These are phyloP conservation scores for Eucalyptus cloeziana DNA, from an alignment of 345 rosid species.

Conservation along the genomic window DNA sequence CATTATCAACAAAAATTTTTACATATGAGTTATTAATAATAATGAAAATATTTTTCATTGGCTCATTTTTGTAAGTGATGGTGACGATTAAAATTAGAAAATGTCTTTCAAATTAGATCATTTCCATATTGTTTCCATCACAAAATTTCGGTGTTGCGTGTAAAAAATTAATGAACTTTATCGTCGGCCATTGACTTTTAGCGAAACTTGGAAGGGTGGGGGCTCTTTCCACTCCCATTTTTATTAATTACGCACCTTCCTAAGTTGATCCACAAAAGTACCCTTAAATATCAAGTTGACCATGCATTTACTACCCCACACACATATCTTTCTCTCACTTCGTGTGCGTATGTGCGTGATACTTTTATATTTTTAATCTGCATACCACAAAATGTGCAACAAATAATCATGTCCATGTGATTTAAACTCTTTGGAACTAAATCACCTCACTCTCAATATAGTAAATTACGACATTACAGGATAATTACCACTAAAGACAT, in stretches of 20 bases:
- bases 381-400: no score
- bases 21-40: not conserved
- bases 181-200: not conserved
- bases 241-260: not conserved
- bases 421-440: not conserved
- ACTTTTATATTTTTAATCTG: no score
- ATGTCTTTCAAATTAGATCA: not conserved
- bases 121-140: not conserved
- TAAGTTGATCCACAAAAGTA: not conserved
- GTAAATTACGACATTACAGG: not conserved
- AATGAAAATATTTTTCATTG: not conserved
- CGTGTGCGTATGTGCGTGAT: no score
- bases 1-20: not conserved
- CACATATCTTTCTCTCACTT: no score
- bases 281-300: no score
- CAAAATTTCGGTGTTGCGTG: not conserved
- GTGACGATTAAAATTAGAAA: not conserved
- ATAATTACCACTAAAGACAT: not conserved
- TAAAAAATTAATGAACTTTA: not conserved
- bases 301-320: no score
- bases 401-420: not conserved
- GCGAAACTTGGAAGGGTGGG: not conserved
- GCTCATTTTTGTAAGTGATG: not conserved
- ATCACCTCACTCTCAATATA: not conserved
- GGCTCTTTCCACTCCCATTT: not conserved